These are phyloP conservation scores for Metarhizium guizhouense DNA, from an alignment of 2,329 filamentous ascomycete genomes.

Conservation along the genomic window DNA sequence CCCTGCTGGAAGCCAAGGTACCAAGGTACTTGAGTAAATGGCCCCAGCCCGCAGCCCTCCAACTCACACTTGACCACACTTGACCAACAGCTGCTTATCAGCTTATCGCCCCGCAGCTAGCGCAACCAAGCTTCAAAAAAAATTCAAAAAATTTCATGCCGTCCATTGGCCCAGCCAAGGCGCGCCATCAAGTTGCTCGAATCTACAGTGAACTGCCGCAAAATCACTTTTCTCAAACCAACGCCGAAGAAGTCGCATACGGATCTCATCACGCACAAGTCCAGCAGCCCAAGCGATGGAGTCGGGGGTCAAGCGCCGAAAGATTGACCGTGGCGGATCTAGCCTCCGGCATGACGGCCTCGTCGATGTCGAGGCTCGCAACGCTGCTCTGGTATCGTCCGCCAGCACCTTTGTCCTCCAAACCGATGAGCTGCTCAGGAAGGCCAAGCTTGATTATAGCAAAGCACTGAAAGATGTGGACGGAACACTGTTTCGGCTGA, in stretches of 20 bases:
- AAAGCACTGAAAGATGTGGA: conserved; percentile 40
- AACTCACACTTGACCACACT: neutral
- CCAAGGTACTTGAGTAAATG: no score
- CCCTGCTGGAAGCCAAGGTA: no score
- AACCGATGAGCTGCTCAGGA: conserved; percentile 49
- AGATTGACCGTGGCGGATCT: conserved; percentile 31
- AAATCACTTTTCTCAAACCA: neutral
- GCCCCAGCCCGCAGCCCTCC: no score
- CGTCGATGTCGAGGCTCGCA: conserved; percentile 31
- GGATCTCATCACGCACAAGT: neutral
- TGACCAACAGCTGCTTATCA: conserved; percentile 11
- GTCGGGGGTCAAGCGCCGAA: conserved; percentile 38
- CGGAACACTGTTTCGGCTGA: conserved; percentile 40
- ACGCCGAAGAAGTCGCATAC: neutral
- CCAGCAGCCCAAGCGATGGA: conserved; percentile 28
- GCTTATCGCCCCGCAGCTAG: conserved; percentile 17
- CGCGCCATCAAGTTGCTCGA: neutral
- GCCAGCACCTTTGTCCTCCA: conserved; percentile 50
- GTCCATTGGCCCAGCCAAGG: neutral
- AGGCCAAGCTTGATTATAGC: conserved; percentile 43
- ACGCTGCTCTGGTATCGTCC: conserved; percentile 31
- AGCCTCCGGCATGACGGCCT: conserved; percentile 25
- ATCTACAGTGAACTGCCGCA: neutral
- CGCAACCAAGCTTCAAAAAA: conserved; percentile 4
- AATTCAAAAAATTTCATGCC: conserved; percentile 5